Base-by-base conservation (phyloP, 371 early-diverging fungal genomes). In the Capillidium rhysosporum region DNA sequence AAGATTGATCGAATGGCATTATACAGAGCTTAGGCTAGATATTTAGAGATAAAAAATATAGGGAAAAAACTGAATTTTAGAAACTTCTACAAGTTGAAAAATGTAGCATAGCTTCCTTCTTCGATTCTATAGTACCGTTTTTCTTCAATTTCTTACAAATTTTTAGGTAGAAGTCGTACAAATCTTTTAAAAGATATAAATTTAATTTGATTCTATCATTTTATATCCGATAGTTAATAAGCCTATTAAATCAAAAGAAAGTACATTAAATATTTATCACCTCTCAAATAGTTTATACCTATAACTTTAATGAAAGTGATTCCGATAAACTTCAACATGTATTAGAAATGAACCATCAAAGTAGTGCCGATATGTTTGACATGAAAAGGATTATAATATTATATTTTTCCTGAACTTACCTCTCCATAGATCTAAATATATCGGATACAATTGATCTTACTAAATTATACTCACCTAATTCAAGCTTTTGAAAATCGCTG, bases 271-370 rank as follows among this genome's bases (percentile, higher is more conserved):
- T 98, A 98, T 65, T 97, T 99, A 54, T 98, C 99, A 67, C 98
- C 98, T 56, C 99, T 98, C 30, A 99, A 72, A 66, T 98, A 98
- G 76, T 99, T 99, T 66, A 98, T 88, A 26, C 84, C 69, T n/a
- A 85, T 71, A 9, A 82, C 76, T n/a, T 87, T 80, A 73, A 86
- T 89, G 20, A 97, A 97, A n/a, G n/a, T n/a, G 61, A 79, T 76
- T 24, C 84, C 85, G 39, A 76, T 70, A 58, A 86, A 74, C 2
- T 87, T 69, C 44, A 16, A 7, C 18, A 43, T 14, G 18, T 92
- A 84, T 45, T 76, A 69, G 64, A 98, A 95, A 62, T 87, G 85
- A 41, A 99, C 99, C 56, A 98, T 84, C 59, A 98, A 91, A 4
- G 98, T 98, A 40, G 91, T 86, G 49, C 98, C 80, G 65, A 98